Percentiles rank a stretch among this genome's conserved stretches.
These are phyloP conservation scores for Sporisorium graminicola DNA, from an alignment of 1,284 basidiomycete genomes.

Conservation along the genomic window DNA sequence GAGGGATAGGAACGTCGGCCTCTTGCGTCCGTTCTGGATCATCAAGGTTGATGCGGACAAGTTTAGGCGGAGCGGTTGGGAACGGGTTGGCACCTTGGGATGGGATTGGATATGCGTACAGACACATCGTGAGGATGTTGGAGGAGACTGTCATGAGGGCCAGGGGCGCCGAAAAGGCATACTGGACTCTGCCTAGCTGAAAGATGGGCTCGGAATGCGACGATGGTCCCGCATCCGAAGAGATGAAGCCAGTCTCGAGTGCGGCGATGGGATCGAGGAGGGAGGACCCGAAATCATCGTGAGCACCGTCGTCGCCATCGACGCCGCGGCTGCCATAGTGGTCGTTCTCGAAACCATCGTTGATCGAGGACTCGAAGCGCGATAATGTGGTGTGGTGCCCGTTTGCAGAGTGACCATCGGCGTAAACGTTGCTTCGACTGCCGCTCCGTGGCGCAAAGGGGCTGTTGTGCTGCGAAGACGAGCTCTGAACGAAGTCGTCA, in stretches of 20 bases:
- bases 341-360: conserved; percentile 37
- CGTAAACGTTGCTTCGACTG: conserved; percentile 2
- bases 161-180: conserved; percentile 65
- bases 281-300: conserved; percentile 17
- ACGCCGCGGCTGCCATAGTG: background rate
- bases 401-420: conserved; percentile 1
- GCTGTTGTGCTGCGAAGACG: conserved; percentile 31
- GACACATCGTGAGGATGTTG: conserved; percentile 67
- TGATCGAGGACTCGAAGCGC: conserved; percentile 21
- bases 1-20: conserved; percentile 61
- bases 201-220: conserved; percentile 58
- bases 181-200: conserved; percentile 66
- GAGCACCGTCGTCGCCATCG: background rate
- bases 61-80: conserved; percentile 43
- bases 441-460: background rate
- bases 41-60: conserved; percentile 67
- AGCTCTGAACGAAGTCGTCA: conserved; percentile 55
- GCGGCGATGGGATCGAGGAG: conserved; percentile 50
- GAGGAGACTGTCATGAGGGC: conserved; percentile 60
- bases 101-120: conserved; percentile 52
- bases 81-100: conserved; percentile 22
- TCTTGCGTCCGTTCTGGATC: conserved; percentile 63
- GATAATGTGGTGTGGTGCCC: conserved; percentile 8
- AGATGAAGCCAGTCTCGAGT: conserved; percentile 64
- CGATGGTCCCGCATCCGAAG: conserved; percentile 45